phyloP scores from a whole-genome alignment of 75 land plant genomes.

The Picea sitchensis region DNA sequence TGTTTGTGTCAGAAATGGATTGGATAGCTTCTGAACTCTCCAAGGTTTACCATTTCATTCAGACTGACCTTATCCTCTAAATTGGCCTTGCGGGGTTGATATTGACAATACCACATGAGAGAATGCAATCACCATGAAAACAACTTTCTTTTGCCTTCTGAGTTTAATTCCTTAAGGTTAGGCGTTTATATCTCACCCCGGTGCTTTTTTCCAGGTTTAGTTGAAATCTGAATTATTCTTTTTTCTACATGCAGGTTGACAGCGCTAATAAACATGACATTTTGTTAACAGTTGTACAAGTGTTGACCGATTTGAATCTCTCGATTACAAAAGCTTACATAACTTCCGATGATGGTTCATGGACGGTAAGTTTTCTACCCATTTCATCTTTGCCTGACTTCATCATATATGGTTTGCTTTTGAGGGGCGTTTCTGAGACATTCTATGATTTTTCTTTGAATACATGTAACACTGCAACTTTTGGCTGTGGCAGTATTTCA shows the following conservation, averaged over 20 bases:
- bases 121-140: constrained; percentile 54
- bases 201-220: not conserved
- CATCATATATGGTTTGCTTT: too few relatives aligned
- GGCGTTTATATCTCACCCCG: not conserved
- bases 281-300: constrained; percentile 68
- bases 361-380: constrained; percentile 47
- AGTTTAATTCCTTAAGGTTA: not conserved
- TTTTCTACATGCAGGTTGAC: constrained; percentile 41
- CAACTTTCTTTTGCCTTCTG: not conserved
- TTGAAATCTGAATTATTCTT: not conserved
- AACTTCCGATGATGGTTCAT: constrained; percentile 84
- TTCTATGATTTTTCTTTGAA: too few relatives aligned
- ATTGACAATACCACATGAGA: constrained; percentile 52
- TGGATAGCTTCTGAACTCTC: too few relatives aligned
- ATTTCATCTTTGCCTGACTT: too few relatives aligned
- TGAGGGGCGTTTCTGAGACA: too few relatives aligned
- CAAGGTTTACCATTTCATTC: too few relatives aligned
- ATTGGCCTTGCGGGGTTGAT: constrained; percentile 39
- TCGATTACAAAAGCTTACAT: constrained; percentile 65
- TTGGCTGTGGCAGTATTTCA: too few relatives aligned
- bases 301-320: constrained; percentile 65
- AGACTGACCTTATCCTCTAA: too few relatives aligned
- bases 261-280: constrained; percentile 63
- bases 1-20: too few relatives aligned
- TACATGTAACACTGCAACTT: too few relatives aligned